Base-by-base conservation (phyloP, 192 early-diverging fungal species). In the Powellomyces hirtus region DNA sequence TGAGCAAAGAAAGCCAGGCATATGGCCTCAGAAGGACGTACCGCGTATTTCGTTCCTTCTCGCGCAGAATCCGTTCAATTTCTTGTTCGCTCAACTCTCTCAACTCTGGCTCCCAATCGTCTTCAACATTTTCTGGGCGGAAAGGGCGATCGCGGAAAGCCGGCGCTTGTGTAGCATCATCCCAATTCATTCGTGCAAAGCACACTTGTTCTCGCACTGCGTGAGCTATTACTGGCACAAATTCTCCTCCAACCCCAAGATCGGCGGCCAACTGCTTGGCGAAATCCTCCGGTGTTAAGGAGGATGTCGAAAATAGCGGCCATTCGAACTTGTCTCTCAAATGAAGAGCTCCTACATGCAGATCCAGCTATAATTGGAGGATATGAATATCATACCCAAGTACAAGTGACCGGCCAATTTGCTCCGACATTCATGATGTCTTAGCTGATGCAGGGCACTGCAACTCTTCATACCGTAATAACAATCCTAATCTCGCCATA, bases 261-360 rank as follows among this genome's bases (percentile, higher is more conserved):
- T 94, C 92, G 27, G 85, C 75, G 1, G 86, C 79, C 51, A 92
- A 59, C 29, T 81, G 80, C 16, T 75, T 71, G 33, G 87, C 84
- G 72, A 94, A 94, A 29, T 84, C 85, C 64, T 93, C 92, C 1
- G 92, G 92, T 42, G 73, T 61, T 24, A 72, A 20, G 37, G 66
- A 66, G 74, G 69, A 81, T 45, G 83, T 74, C 29, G 86, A 82
- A 22, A 78, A 81, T 18, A 96, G 79, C 49, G 94, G 93, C 95
- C 95, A 97, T 81, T 96, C 94, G 64, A 97, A 89, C 10, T 88
- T 84, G 71, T 97, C 95, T n/a, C 88, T 78, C 38, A 94, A 72
- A 70, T 92, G 86, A 20, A 90, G 75, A 46, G 87, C 75, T 24
- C 92, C 94, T 1, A 94, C 89, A 70, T 96, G 89, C 20, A 96